Conservation (phyloP, 2,329 filamentous ascomycete genomes). For the Ceratocystis huliohia region DNA sequence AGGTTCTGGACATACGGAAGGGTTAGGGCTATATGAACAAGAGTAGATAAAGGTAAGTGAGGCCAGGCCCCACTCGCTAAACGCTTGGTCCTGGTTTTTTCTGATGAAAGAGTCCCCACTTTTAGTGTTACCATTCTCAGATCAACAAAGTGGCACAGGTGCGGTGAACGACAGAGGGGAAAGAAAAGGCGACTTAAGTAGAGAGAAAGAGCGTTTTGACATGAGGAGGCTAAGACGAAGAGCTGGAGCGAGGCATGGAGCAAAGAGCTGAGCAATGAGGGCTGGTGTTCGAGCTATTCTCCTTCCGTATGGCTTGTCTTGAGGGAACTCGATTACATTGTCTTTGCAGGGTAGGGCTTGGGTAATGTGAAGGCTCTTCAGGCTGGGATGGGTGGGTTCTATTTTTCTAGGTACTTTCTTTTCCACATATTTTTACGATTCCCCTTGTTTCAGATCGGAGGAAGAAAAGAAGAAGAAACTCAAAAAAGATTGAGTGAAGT, state of each 20-base stretch:
- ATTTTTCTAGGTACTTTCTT: not conserved
- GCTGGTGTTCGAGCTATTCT: too few species aligned
- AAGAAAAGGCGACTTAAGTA: not conserved
- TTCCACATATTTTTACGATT: not conserved
- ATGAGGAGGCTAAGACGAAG: not conserved
- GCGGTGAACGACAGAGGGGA: not conserved
- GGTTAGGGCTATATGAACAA: not conserved
- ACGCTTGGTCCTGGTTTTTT: slow-evolving; percentile 2
- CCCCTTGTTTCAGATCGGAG: not conserved
- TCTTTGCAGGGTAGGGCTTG: too few species aligned
- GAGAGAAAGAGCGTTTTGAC: not conserved
- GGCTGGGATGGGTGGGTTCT: not conserved
- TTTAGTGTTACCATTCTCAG: slow-evolving; percentile 5
- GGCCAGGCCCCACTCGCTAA: not conserved
- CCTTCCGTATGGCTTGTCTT: too few species aligned
- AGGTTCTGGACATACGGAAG: not conserved
- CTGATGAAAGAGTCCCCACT: not conserved
- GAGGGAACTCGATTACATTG: too few species aligned
- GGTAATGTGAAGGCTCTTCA: not conserved
- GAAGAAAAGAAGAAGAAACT: not conserved
- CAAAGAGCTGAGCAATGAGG: too few species aligned
- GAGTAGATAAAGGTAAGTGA: too few species aligned
- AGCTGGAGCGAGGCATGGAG: too few species aligned
- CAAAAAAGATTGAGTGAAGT: not conserved
- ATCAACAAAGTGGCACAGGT: not conserved